Evolutionary conservation across 2,329 filamentous ascomycete species (phyloP).

Genomic region (Tolypocladium sp.): DNA sequence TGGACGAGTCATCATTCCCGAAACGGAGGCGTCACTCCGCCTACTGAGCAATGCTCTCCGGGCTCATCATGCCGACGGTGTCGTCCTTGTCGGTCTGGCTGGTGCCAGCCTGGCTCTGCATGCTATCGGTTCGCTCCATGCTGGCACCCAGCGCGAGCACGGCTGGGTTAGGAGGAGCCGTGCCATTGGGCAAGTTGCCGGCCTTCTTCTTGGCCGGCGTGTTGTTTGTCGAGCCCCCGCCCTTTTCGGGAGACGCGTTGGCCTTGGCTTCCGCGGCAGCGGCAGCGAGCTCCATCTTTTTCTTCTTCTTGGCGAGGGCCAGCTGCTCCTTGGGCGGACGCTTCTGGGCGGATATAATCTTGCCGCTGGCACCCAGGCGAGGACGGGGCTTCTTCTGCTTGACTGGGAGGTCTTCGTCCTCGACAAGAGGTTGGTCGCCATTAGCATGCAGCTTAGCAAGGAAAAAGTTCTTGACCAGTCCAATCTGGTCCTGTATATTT

Average conservation of each 20-base stretch:
- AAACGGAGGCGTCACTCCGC: neutral
- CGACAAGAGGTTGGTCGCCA: conserved; percentile 68
- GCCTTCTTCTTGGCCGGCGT: conserved; percentile 47
- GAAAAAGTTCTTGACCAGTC: conserved; percentile 86
- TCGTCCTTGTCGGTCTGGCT: conserved; percentile 61
- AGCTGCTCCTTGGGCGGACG: conserved; percentile 74
- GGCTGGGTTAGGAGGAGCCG: conserved; percentile 26
- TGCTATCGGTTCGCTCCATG: conserved; percentile 52
- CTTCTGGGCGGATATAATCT: conserved; percentile 80
- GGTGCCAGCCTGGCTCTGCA: conserved; percentile 47
- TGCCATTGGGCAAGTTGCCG: conserved; percentile 24
- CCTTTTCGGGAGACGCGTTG: conserved; percentile 25
- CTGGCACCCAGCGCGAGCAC: conserved; percentile 29
- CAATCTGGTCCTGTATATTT: conserved; percentile 71
- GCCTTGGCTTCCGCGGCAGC: conserved; percentile 41
- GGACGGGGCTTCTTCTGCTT: conserved; percentile 77
- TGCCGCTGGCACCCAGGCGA: conserved; percentile 62
- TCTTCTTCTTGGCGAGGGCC: conserved; percentile 78
- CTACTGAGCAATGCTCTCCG: conserved; percentile 59
- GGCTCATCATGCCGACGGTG: conserved; percentile 72
- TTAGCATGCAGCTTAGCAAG: conserved; percentile 80
- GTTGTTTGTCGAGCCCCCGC: conserved; percentile 22
- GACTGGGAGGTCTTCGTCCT: conserved; percentile 88
- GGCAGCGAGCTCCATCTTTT: conserved; percentile 55
- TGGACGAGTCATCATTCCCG: neutral